Evolutionary conservation across 192 early-diverging fungal species (phyloP).

Genomic region (Gamsiella multidivaricata): DNA sequence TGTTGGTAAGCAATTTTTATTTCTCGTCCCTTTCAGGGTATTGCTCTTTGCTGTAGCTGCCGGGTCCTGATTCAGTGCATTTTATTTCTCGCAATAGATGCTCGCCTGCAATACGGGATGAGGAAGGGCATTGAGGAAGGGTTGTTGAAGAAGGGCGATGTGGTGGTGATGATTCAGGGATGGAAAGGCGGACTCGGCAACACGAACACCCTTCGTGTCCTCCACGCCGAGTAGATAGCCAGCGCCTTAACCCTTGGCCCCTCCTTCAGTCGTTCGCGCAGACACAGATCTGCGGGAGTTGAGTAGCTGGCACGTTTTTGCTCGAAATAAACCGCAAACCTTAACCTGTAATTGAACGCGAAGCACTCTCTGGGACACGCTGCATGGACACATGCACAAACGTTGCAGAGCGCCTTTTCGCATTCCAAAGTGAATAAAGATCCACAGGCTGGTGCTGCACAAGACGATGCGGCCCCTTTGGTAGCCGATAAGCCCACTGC

Average conservation of each 20-base stretch:
- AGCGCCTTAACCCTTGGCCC: no score
- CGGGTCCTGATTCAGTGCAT: no score
- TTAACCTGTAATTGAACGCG: not conserved
- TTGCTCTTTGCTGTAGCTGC: not conserved
- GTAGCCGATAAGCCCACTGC: no score
- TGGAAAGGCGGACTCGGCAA: constrained; percentile 87
- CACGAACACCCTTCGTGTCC: constrained; percentile 85
- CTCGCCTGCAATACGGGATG: constrained; percentile 78
- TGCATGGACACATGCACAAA: not conserved
- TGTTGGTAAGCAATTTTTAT: constrained; percentile 37
- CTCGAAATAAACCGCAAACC: not conserved
- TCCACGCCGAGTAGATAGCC: constrained; percentile 65
- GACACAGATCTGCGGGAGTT: no score
- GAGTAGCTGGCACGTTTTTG: not conserved
- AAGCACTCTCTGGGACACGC: not conserved
- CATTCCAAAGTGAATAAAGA: no score
- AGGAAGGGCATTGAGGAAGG: constrained; percentile 71
- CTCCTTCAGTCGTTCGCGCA: no score
- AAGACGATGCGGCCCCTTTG: no score
- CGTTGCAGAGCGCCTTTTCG: no score
- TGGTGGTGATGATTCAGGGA: constrained; percentile 84
- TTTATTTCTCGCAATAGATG: constrained; percentile 47
- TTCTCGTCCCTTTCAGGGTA: not conserved
- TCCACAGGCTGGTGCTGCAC: no score
- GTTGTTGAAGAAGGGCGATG: constrained; percentile 73